phyloP scores from a whole-genome alignment of 495 filamentous ascomycete genomes.

The Daldinia loculata region DNA sequence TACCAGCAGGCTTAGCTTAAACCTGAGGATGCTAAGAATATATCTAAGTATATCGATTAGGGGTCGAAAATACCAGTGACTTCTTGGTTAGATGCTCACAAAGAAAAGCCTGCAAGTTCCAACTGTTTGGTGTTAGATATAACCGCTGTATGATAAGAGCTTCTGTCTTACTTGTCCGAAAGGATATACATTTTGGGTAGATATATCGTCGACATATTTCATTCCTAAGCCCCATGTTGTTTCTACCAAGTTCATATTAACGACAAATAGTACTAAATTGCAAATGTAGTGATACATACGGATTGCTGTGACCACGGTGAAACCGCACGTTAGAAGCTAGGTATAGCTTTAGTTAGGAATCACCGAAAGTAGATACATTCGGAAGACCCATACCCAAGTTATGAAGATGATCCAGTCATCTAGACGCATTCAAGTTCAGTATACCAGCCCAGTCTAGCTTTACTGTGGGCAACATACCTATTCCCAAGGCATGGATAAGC shows the following conservation, averaged over 20 bases:
- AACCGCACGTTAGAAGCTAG: constrained; percentile 22
- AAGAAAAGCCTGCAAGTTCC: constrained; percentile 17
- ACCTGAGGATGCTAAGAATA: constrained; percentile 57
- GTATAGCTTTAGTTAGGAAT: not conserved
- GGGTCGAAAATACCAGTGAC: not conserved
- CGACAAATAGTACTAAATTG: not conserved
- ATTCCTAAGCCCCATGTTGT: constrained; percentile 36
- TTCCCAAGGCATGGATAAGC: constrained; percentile 14
- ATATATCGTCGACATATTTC: constrained; percentile 14
- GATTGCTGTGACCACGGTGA: constrained; percentile 14
- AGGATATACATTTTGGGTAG: constrained; percentile 6
- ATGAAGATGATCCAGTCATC: constrained; percentile 33
- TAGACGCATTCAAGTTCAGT: constrained; percentile 5
- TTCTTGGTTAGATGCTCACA: constrained; percentile 25
- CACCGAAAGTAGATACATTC: not conserved
- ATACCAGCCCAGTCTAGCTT: not conserved
- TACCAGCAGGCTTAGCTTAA: constrained; percentile 61
- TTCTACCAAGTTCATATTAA: constrained; percentile 9
- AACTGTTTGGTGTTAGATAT: constrained; percentile 19
- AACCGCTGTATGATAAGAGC: not conserved
- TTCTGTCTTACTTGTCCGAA: constrained; percentile 20
- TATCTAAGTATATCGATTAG: constrained; percentile 42
- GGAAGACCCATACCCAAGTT: constrained; percentile 22
- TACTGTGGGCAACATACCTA: constrained; percentile 9
- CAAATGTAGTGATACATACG: constrained; percentile 4